Evolutionary conservation across 768 basidiomycete genomes (phyloP).

Genomic region (Naganishia vaughanmartiniae): DNA sequence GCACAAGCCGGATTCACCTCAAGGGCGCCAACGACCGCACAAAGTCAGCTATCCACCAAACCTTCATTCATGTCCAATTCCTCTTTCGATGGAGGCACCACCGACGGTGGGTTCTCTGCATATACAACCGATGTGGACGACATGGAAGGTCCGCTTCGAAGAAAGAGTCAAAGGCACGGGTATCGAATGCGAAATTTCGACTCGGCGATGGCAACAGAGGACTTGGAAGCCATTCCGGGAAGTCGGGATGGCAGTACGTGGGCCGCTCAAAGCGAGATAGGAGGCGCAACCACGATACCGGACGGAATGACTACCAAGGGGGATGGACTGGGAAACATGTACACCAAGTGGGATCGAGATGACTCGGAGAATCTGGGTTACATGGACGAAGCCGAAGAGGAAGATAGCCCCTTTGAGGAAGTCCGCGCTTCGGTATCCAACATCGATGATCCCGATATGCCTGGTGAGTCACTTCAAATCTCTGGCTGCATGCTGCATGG

Average conservation of each 20-base stretch:
- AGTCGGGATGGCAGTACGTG: constrained; percentile 13
- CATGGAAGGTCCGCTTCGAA: not conserved
- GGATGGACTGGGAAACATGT: constrained; percentile 44
- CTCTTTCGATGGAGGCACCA: constrained; percentile 5
- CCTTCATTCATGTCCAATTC: constrained; percentile 15
- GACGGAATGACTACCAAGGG: constrained; percentile 50
- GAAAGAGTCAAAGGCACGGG: not conserved
- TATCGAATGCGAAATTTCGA: constrained; percentile 21
- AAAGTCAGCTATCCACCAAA: not conserved
- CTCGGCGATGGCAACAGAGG: not conserved
- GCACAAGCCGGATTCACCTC: not conserved
- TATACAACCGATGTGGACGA: constrained; percentile 11
- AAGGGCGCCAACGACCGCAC: constrained; percentile 8
- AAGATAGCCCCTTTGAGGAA: constrained; percentile 95
- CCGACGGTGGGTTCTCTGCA: constrained; percentile 14
- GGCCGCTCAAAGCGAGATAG: constrained; percentile 39
- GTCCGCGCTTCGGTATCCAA: constrained; percentile 97
- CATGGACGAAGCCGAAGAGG: constrained; percentile 55
- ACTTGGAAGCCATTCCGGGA: constrained; percentile 1
- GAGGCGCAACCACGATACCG: constrained; percentile 48
- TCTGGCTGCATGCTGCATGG: not conserved
- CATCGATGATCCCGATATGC: constrained; percentile 98
- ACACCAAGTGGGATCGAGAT: constrained; percentile 41
- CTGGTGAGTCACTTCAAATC: constrained; percentile 51
- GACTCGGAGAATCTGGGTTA: constrained; percentile 34